Conservation (phyloP, 306 rosid species). For the Hippophae tibetana region DNA sequence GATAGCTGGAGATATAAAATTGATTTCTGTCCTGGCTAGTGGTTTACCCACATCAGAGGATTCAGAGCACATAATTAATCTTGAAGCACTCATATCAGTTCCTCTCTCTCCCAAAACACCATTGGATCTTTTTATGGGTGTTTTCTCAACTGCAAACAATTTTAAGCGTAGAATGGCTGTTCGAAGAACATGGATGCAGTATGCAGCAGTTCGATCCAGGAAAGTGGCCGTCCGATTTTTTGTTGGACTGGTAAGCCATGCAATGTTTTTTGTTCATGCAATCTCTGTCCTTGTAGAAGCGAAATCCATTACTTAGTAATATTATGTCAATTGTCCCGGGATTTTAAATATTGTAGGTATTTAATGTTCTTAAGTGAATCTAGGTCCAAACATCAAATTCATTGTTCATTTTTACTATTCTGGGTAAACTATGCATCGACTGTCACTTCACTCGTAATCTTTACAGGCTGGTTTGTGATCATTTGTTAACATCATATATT, state of each 20-base stretch:
- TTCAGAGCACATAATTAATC: slow-evolving; percentile 69
- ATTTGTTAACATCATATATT: not conserved
- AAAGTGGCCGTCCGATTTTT: slow-evolving; percentile 77
- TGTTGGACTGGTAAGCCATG: slow-evolving; percentile 88
- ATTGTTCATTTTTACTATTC: not conserved
- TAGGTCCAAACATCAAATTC: too few relatives aligned
- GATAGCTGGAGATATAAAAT: slow-evolving; percentile 75
- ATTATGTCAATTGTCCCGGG: not conserved
- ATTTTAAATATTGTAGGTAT: not conserved
- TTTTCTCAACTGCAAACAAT: slow-evolving; percentile 96
- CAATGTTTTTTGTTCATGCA: slow-evolving; percentile 12
- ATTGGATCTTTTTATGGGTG: slow-evolving; percentile 79
- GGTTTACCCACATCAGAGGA: slow-evolving; percentile 97
- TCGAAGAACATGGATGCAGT: slow-evolving; percentile 99
- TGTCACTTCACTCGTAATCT: too few relatives aligned
- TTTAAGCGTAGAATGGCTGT: slow-evolving; percentile 94
- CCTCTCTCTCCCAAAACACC: slow-evolving; percentile 39
- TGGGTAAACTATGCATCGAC: not conserved
- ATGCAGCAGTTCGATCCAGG: slow-evolving; percentile 59
- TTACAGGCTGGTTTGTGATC: too few relatives aligned
- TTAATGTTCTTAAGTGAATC: too few relatives aligned
- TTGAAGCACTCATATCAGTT: slow-evolving; percentile 58
- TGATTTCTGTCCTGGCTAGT: slow-evolving; percentile 81
- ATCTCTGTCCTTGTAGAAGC: slow-evolving; percentile 8
- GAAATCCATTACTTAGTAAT: not conserved